Evolutionary conservation across 306 rosid species (phyloP), one percentile per base, ranked within the genome.

Genomic region (Gleditsia sinensis): DNA sequence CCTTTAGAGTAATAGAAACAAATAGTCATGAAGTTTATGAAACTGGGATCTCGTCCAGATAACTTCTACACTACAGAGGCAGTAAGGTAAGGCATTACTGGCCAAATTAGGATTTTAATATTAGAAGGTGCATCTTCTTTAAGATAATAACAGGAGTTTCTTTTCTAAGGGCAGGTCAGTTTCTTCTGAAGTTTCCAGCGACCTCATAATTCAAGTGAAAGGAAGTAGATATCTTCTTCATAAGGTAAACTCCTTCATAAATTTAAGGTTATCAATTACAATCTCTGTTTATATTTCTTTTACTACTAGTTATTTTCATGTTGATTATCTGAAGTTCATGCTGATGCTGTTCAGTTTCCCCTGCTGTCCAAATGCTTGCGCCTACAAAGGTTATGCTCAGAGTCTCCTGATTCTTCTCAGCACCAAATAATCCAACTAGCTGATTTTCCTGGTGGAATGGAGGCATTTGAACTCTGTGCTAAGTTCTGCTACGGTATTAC

Each of bases 41-140:
- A 94, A 77, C 96, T 94, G 42, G 97, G 98, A 81, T 89, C 98
- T 75, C 86, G 93, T 61, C 94, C 94, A 2, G 97, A 94, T 78
- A 87, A 90, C 81, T 94, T 94, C 86, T 88, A 83, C 77, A 88
- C 94, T 49, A 2, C 86, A 7, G 96, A 91, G 58, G 87, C 94
- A 48, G 80, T 91, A 64, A 94, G 98, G 98, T 79, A 85, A 81
- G 69, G 46, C 9, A 24, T 30, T 56, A 43, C 37, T 33, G 6
- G 32, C 55, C 14, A 74, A 19, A 51, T 61, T 64, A 11, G 60
- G 21, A 50, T 10, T 20, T 50, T 37, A 9, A 67, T 42, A 0
- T 11, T 57, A 19, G 9, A 67, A 37, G 65, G 30, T 75, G 27
- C 1, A 20, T 14, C 62, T 56, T 23, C 19, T 74, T 48, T 13